Conservation (phyloP, 371 early-diverging fungal species). For the Mucor racemosus region DNA sequence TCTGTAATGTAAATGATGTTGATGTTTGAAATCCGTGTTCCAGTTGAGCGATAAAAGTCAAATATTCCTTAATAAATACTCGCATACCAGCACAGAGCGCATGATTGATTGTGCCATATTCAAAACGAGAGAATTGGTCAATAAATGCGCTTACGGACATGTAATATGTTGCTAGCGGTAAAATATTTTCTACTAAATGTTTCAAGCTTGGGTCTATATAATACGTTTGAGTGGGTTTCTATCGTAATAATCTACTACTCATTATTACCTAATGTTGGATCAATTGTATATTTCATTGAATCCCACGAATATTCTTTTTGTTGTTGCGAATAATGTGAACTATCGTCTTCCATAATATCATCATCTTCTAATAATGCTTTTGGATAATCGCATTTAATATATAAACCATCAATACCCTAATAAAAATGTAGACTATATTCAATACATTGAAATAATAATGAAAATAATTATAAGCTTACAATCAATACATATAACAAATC, state of each 20-base stretch:
- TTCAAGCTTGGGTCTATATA: slow-evolving; percentile 76
- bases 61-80: slow-evolving; percentile 78
- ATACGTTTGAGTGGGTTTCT: neutral
- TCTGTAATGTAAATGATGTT: slow-evolving; percentile 83
- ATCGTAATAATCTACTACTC: neutral
- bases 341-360: slow-evolving; percentile 33
- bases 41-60: slow-evolving; percentile 85
- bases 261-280: slow-evolving; percentile 54
- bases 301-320: slow-evolving; percentile 35
- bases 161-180: slow-evolving; percentile 80
- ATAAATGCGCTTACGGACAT: slow-evolving; percentile 75
- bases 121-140: slow-evolving; percentile 71
- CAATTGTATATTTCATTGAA: slow-evolving; percentile 46
- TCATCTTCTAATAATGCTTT: slow-evolving; percentile 28
- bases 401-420: slow-evolving; percentile 87
- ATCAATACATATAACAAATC: slow-evolving; percentile 87
- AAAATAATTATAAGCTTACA: slow-evolving; percentile 45
- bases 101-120: slow-evolving; percentile 88
- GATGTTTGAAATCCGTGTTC: slow-evolving; percentile 83
- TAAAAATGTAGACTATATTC: neutral
- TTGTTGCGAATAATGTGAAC: slow-evolving; percentile 14
- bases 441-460: neutral
- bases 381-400: slow-evolving; percentile 57
- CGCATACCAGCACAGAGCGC: slow-evolving; percentile 86
- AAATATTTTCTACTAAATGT: slow-evolving; percentile 73